Percentiles rank a stretch among this genome's conserved stretches.
These are phyloP conservation scores for Xerocomellus amylosporus DNA, from an alignment of 768 basidiomycete species.

Conservation along the genomic window DNA sequence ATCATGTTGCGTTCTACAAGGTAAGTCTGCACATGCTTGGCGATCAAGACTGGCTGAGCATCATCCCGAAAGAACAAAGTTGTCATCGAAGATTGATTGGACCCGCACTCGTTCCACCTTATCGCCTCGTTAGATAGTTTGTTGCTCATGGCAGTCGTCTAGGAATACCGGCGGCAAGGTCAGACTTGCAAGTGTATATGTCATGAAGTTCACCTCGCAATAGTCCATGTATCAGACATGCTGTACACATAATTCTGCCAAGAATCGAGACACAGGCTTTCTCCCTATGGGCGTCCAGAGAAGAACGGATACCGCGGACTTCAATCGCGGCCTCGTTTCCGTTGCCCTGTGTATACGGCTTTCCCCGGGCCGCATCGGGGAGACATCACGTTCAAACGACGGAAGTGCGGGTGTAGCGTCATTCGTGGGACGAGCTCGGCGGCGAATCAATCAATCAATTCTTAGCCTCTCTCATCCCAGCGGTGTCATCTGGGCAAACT, in stretches of 20 bases:
- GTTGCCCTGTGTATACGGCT: not conserved
- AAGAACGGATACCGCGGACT: not conserved
- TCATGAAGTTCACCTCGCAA: not conserved
- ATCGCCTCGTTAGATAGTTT: not conserved
- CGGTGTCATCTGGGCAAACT: not conserved
- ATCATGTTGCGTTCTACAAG: slow-evolving; percentile 78
- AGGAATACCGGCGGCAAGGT: not conserved
- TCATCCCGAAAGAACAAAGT: slow-evolving; percentile 20
- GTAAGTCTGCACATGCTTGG: slow-evolving; percentile 30
- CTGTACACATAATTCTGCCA: not conserved
- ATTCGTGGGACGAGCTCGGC: not conserved
- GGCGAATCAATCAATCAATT: not conserved
- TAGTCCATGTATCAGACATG: not conserved
- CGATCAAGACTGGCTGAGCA: not conserved
- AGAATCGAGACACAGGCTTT: not conserved
- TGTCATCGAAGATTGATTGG: slow-evolving; percentile 13
- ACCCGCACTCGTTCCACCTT: not conserved
- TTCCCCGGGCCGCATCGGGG: not conserved
- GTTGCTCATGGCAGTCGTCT: not conserved
- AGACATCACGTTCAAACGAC: not conserved
- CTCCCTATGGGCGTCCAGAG: not conserved
- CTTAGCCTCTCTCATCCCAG: not conserved
- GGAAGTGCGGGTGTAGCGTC: not conserved
- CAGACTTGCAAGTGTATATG: too few species aligned
- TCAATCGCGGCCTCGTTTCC: not conserved